phyloP scores from a whole-genome alignment of 179 eudicot species.

The Carnegiea gigantea region DNA sequence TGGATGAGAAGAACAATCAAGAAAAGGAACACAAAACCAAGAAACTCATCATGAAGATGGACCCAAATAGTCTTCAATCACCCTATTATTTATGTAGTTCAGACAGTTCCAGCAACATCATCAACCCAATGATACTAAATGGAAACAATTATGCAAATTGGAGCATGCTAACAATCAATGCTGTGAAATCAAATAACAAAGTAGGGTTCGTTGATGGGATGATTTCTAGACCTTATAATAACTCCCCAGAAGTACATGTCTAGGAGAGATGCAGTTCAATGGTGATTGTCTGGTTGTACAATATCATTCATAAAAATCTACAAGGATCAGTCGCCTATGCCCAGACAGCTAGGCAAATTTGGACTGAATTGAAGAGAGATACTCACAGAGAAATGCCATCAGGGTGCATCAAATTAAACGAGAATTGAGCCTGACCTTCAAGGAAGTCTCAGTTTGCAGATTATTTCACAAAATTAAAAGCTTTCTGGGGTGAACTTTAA shows the following conservation, averaged over 20 bases:
- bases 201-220: not conserved
- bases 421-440: not conserved
- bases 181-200: no score
- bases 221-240: not conserved
- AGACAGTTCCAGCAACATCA: not conserved
- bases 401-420: not conserved
- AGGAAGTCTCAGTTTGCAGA: not conserved
- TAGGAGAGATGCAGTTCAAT: not conserved
- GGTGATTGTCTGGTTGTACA: no score
- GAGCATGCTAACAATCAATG: no score
- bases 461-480: not conserved
- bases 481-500: not conserved
- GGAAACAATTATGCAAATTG: not conserved
- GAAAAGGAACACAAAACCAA: no score
- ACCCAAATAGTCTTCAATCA: not conserved
- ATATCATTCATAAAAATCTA: no score
- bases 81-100: not conserved
- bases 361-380: not conserved
- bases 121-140: not conserved
- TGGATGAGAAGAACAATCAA: no score
- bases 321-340: not conserved
- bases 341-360: not conserved
- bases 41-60: no score
- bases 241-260: not conserved
- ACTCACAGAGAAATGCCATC: not conserved